Evolutionary conservation across 1,139 yeast genomes (phyloP), one percentile per base, ranked within the genome.

Genomic region (Candida sp.): DNA sequence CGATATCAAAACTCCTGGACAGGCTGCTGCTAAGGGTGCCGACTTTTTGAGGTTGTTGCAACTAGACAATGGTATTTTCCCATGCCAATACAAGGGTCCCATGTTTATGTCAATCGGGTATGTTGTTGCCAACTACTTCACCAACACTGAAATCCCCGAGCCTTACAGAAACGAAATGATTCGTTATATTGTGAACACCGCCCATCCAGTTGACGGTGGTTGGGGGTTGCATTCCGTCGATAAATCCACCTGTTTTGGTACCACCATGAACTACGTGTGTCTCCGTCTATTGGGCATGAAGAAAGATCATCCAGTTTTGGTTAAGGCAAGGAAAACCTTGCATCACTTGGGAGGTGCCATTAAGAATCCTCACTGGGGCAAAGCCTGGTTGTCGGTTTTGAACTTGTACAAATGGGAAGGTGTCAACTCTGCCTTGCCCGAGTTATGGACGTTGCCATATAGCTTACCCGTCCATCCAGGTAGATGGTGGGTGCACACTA

Each of bases 181-280:
- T 38, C 78, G 98, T 50, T 94, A 92, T 63, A 72, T 94, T 25
- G 91, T 91, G 22, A 96, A 96, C 65, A 82, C 90, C 0, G 87
- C 98, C 0, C 97, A 94, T 65, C 98, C 98, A 0, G 97, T 92
- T 0, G 99, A 96, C 69, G 99, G 99, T n/a, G 99, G 99, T 1
- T 96, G 99, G 99, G 99, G 98, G 0, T 77, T 96, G 47, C 98
- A 94, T 65, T 83, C 92, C 3, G 86, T 84, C 46, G 99, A 94
- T 64, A 94, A 93, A 66, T 87, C 96, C 6, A 96, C 99, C 0
- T 96, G 96, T 58, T 93, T 92, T 67, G 99, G 99, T 4, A 96
- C 99, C 1, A 78, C 92, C 1, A 82, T 94, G 63, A 92, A 92
- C 69, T 96, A 96, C 67, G 87, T 94, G 6, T 73, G 77, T 31